Conservation (phyloP, 768 basidiomycete genomes). For the Nidularia sp. region DNA sequence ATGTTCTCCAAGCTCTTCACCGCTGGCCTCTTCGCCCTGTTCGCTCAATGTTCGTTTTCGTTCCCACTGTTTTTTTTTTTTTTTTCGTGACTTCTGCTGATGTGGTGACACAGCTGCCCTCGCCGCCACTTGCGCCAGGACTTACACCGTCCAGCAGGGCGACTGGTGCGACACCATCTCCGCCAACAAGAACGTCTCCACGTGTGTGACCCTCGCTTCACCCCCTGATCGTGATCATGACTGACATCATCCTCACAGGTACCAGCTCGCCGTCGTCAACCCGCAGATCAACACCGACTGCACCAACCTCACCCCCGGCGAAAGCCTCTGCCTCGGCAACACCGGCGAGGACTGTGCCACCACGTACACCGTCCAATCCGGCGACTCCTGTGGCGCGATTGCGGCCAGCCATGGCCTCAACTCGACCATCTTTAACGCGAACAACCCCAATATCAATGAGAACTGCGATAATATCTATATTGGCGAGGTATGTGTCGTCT, state of each 20-base stretch:
- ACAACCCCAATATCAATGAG: slow-evolving; percentile 71
- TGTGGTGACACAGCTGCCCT: slow-evolving; percentile 17
- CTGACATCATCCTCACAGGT: slow-evolving; percentile 33
- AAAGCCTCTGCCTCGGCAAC: slow-evolving; percentile 59
- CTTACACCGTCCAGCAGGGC: slow-evolving; percentile 49
- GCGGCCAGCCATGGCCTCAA: slow-evolving; percentile 35
- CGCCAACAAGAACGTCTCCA: slow-evolving; percentile 53
- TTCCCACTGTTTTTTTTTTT: not conserved
- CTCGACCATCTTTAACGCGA: slow-evolving; percentile 47
- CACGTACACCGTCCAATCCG: slow-evolving; percentile 50
- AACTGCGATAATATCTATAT: slow-evolving; percentile 67
- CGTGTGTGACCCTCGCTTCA: slow-evolving; percentile 33
- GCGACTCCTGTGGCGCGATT: slow-evolving; percentile 61
- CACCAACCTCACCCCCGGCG: slow-evolving; percentile 50
- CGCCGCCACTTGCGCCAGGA: slow-evolving; percentile 50
- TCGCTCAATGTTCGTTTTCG: slow-evolving; percentile 36
- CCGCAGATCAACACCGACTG: slow-evolving; percentile 45
- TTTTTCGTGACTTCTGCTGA: not conserved
- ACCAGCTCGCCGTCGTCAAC: slow-evolving; percentile 71
- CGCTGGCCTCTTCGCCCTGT: slow-evolving; percentile 37
- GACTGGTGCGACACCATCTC: slow-evolving; percentile 72
- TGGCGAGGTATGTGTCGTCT: slow-evolving; percentile 54
- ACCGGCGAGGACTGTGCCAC: slow-evolving; percentile 55
- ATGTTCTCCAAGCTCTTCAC: slow-evolving; percentile 21
- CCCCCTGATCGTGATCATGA: slow-evolving; percentile 1